Base-by-base conservation (phyloP, 2,329 filamentous ascomycete species). In the Aspergillus carbonarius region DNA sequence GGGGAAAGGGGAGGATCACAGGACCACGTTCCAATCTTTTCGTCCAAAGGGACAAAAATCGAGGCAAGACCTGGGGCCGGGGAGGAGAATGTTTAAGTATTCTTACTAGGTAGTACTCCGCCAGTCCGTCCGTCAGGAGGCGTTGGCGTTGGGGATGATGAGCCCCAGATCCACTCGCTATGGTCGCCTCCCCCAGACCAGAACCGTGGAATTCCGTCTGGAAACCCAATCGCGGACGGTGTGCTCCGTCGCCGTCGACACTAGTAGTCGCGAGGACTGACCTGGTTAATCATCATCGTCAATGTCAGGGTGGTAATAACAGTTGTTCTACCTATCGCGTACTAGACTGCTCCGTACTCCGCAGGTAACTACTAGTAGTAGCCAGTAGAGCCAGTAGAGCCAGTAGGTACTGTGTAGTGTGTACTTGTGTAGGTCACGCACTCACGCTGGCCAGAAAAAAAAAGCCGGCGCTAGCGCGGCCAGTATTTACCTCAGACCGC, bases 21-120 rank as follows among this genome's bases (percentile, higher is more conserved):
- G 55, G 55, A 52, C 48, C 34, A 53, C 20, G 37, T 35, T 59
- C 50, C 53, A 57, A 60, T 50, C 59, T 57, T 59, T 60, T 62
- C 62, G 62, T 66, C 62, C 65, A 65, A 62, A 47, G 55, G 60
- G 61, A 58, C 62, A 55, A 59, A 63, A 66, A 62, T 59, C 56
- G 55, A 64, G 62, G 55, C 53, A 54, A 65, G 61, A 61, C 58
- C 53, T 60, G 63, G 67, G 61, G 51, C 37, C 54, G 65, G 65
- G 68, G 62, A 64, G 50, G 61, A 59, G 64, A 66, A 66, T 60
- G 65, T 66, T 74, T 74, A 73, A 72, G 67, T 72, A 70, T 13
- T 13, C 30, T n/a, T 18, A 53, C 37, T 47, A 35, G 23, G 18
- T 15, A 57, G 27, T n/a, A n/a, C n/a, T 51, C 54, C 18, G 50